Base-by-base conservation (phyloP, 768 basidiomycete species). In the Dendrothele bispora region DNA sequence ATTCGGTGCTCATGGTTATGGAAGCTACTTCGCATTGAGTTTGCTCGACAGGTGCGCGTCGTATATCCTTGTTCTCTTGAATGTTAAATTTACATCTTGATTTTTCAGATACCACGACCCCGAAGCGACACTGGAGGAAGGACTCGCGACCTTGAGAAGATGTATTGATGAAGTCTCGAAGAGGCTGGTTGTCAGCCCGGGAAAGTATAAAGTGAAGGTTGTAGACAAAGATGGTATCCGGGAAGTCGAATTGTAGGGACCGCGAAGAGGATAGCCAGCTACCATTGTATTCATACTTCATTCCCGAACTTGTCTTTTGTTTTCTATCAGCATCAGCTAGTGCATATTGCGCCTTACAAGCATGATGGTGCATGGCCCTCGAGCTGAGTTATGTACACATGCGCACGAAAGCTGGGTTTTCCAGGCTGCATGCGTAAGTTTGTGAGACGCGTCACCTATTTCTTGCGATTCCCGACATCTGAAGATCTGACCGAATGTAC, bases 1-100 rank as follows among this genome's bases (percentile, higher is more conserved):
- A 0, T 99, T 94, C 63, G 94, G 84, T 14, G 94, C 93, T 1
- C 95, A 98, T 61, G 97, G 97, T 2, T 94, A 98, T 62, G 97
- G 93, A 36, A 79, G 86, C 47, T 97, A 94, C 70, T 97, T 98
- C 66, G 86, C 84, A 8, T 69, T 98, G 55, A 84, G 87, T 80
- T 88, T 95, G 63, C 77, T 98, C 46, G 97, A 99, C 63, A 77
- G 90, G 90, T 91, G 48, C 30, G 80, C 62, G n/a, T 38, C 17
- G 28, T 17, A 39, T 38, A 26, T 10, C 46, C 17, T 29, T 22
- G 39, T 24, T 44, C 25, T 25, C 5, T 10, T 46, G 8, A 21
- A 22, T n/a, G 17, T 43, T 52, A 38, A 10, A 45, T 37, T 35
- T 8, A 32, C 34, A 41, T 28, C 20, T 11, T 46, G 4, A 38